Base-by-base conservation (phyloP, 1,284 basidiomycete species). In the Pseudozyma sp. region DNA sequence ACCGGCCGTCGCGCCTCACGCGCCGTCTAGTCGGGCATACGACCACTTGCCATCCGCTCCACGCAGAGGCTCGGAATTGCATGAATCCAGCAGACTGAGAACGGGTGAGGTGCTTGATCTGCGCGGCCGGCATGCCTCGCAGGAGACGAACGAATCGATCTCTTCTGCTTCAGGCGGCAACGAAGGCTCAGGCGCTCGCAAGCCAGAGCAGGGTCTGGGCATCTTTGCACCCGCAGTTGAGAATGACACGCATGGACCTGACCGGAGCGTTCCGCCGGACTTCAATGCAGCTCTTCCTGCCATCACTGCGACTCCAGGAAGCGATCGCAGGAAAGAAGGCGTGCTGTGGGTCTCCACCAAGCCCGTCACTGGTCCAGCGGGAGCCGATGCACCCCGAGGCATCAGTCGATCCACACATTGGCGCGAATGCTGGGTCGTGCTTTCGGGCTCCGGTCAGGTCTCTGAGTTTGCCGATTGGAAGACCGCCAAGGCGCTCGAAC, bases 401-500 rank as follows among this genome's bases (percentile, higher is more conserved):
- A 67, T 78, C 54, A 76, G 64, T 30, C 68, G 76, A 1, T 49
- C 79, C 5, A 45, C 53, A 7, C 66, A 75, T 42, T 81, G 79
- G 79, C 54, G 64, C 16, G 79, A 81, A 37, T 68, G 62, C 54
- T 81, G 79, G 79, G 76, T 81, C 2, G 79, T 81, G 29, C 68
- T 81, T 7, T 77, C 76, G 3, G 79, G 79, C 5, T 74, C 69
- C 9, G 79, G 79, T 4, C 79, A 80, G 40, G 54, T 81, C 48
- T 64, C 69, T 57, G 79, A 81, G 33, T 78, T 69, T 31, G 75
- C 78, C 16, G 77, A 75, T 29, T 81, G 79, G 79, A 75, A 76
- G 53, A 77, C 75, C 37, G 60, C 75, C 45, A 79, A 78, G 39
- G 60, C 60, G 17, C 54, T 79, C 40, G 73, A 74, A 40, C 75